A percentile compares a stretch with the other conserved stretches of the same genome.
These are phyloP conservation scores for Pestalotiopsis sp. DNA, from an alignment of 2,329 filamentous ascomycete genomes.

Conservation along the genomic window DNA sequence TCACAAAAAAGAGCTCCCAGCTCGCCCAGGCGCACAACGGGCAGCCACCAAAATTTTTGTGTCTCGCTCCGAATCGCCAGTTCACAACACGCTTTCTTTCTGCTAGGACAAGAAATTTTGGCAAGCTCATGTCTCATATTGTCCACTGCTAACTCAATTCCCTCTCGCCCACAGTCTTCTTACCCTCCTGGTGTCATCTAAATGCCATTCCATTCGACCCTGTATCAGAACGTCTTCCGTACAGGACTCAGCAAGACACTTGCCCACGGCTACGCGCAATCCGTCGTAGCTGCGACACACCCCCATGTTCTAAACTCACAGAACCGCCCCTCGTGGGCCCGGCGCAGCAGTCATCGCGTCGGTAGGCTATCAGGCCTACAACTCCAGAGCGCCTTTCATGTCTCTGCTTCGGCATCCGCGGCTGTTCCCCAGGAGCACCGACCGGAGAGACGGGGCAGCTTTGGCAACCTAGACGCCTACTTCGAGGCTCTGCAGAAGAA, in stretches of 20 bases:
- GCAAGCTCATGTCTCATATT: background rate
- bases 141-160: conserved; percentile 21
- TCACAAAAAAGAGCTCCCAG: background rate
- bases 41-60: background rate
- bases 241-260: conserved; percentile 96
- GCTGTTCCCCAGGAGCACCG: conserved; percentile 60
- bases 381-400: conserved; percentile 78
- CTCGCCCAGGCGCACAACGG: background rate
- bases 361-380: conserved; percentile 63
- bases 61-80: background rate
- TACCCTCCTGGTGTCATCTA: conserved; percentile 73
- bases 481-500: conserved; percentile 85
- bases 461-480: conserved; percentile 82
- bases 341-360: conserved; percentile 57
- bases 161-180: conserved; percentile 44
- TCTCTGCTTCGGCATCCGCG: conserved; percentile 50
- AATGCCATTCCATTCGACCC: conserved; percentile 80
- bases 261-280: conserved; percentile 97
- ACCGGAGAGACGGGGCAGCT: conserved; percentile 49
- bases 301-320: conserved; percentile 75
- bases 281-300: conserved; percentile 92
- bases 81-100: background rate
- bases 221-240: conserved; percentile 85
- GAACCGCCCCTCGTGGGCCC: conserved; percentile 65
- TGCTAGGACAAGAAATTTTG: too few relatives aligned